Evolutionary conservation across 768 basidiomycete genomes (phyloP), one percentile per base, ranked within the genome.

Genomic region (Agaricus subrufescens): DNA sequence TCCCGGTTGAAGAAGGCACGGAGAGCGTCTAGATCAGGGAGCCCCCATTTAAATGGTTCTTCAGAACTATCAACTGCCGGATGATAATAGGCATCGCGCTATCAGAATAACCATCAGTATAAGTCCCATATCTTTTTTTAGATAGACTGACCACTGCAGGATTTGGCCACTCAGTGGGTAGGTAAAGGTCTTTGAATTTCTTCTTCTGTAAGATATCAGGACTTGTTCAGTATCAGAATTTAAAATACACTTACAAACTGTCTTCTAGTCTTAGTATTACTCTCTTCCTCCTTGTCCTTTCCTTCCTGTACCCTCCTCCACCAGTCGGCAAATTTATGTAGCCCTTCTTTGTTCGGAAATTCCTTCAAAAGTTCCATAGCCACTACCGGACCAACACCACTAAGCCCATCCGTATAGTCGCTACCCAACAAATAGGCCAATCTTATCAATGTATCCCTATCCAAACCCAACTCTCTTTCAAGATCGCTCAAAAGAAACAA

Each of bases 331-430:
- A 99, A 99, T 60, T 85, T 81, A 58, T 87, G 83, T 57, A 98
- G 73, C 3, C 94, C 91, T 63, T 89, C 82, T 48, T 85, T 76
- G 0, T 92, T 95, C 0, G 92, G 86, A 66, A 99, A 99, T 67
- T 98, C 95, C 60, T 86, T 89, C 64, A 98, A 71, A 15, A 98
- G 74, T 66, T 98, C 97, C 89, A 98, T 94, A 2, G 94, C 97
- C 3, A 94, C 86, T 3, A 99, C 97, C 1, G 95, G 96, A 1
- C 97, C 97, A 5, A 98, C 85, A 7, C 94, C 94, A 5, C 88
- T 80, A 23, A 99, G 68, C 7, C 97, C 97, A 19, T 96, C 91
- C 9, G 91, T 90, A 69, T 99, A 99, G 71, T 98, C 97, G 65
- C 94, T 96, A 27, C 97, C 97, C 4, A 99, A 80, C 12, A 99